Evolutionary conservation across 176 grass and related monocot genomes (phyloP), one percentile per base, ranked within the genome.

Genomic region (Avena insularis): DNA sequence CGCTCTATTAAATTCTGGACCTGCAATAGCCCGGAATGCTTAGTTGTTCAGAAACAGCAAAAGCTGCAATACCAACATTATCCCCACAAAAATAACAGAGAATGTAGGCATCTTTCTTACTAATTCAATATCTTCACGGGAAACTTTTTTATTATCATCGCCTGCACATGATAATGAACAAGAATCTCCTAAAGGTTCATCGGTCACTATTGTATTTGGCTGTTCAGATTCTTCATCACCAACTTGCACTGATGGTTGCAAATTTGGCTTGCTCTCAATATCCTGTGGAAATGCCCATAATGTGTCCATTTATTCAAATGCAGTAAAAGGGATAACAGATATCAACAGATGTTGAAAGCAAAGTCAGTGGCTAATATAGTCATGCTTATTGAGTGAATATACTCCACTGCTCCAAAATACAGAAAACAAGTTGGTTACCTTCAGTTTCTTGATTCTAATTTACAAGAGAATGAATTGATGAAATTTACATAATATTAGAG

Each of bases 1-100:
- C 88, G 82, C 71, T 97, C 95, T 88, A 94, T 94, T 68, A 97
- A 85, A 91, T 97, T 94, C 74, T 97, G 95, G 7, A 93, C 95
- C 95, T 93, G 73, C 20, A 89, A 81, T 64, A 90, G 9, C 40
- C 46, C 9, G 62, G 5, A 79, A 43, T 69, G n/a, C 40, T 84
- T 79, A 15, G 38, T 83, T 63, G n/a, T 3, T 56, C 47, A 48
- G 36, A 19, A 68, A 83, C 20, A 84, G 45, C 20, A 50, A 20
- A 70, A 40, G n/a, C 17, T 62, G 23, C 21, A 47, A 8, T 71
- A 46, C 29, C 19, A 43, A n/a, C 27, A 83, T 82, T 45, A 2
- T 25, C 53, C 57, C 69, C 33, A 74, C n/a, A 74, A 54, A 63
- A n/a, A 66, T 58, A 0, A 61, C 14, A 20, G 55, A 72, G 50